phyloP scores from a whole-genome alignment of 768 basidiomycete genomes.

The Mycena albidolilacea region DNA sequence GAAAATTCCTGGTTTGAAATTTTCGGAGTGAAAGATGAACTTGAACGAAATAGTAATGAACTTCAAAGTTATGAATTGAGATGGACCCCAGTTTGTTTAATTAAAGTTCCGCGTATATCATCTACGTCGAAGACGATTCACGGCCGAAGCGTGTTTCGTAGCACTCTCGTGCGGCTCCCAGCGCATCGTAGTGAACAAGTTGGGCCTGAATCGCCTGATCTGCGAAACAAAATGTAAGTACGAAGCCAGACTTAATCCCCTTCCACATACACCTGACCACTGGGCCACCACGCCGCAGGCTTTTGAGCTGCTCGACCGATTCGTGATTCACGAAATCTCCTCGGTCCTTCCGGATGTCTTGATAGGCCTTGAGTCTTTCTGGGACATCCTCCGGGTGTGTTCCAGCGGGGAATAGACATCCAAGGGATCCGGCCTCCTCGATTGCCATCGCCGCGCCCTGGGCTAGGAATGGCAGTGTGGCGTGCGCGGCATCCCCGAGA shows the following conservation, averaged over 20 bases:
- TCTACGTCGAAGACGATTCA: no score
- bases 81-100: no score
- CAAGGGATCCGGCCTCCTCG: slow-evolving; percentile 39
- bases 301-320: slow-evolving; percentile 18
- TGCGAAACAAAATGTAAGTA: background rate
- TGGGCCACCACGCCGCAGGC: background rate
- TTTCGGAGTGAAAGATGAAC: no score
- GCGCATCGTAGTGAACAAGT: slow-evolving; percentile 21
- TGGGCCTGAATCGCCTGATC: slow-evolving; percentile 11
- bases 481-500: slow-evolving; percentile 42
- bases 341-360: slow-evolving; percentile 17
- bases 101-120: no score
- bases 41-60: no score
- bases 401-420: slow-evolving; percentile 27
- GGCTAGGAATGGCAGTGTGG: slow-evolving; percentile 42
- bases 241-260: background rate
- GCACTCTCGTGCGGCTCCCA: slow-evolving; percentile 14
- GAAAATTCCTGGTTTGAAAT: no score
- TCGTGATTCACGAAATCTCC: slow-evolving; percentile 23
- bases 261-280: slow-evolving; percentile 4
- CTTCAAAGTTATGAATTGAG: no score
- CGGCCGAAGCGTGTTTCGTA: slow-evolving; percentile 25
- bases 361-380: slow-evolving; percentile 20
- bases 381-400: slow-evolving; percentile 24
- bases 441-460: slow-evolving; percentile 47